Evolutionary conservation across 305 asterid genomes (phyloP), one percentile per base, ranked within the genome.

Genomic region (Solanum hybrid): DNA sequence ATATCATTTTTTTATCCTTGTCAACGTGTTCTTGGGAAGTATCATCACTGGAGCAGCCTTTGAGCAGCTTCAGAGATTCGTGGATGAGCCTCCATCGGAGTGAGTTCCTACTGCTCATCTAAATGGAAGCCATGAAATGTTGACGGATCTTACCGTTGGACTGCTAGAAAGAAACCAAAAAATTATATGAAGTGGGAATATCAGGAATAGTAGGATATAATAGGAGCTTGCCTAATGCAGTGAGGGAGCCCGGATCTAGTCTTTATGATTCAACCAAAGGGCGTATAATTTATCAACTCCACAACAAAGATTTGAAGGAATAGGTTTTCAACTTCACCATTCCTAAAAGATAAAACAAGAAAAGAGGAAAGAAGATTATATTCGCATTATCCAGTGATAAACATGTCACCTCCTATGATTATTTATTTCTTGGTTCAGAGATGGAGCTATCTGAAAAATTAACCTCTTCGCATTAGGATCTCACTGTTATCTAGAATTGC

Each of bases 11-110:
- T 96, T 97, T 89, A 5, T 96, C 87, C 96, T 97, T 51, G 97
- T 97, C 88, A 96, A 96, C 29, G 97, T 97, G 92, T 97, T 97
- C 95, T 91, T 97, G 31, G 99, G 98, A 90, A 97, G 99, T 91
- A 91, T 97, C 87, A 88, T 95, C 89, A 90, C 98, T 4, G 99
- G 99, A 88, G 98, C 99, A 89, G 99, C 99, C 71, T 96, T 96
- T 90, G 93, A 97, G 92, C 99, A 96, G 95, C 99, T 97, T 81
- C 89, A 96, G 29, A 92, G 72, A 87, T 97, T 96, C 82, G 93
- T 95, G 32, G 86, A 95, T 75, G 96, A 96, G 91, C 27, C 98
- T 92, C 97, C 99, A 84, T 87, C 99, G 56, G 97, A 95, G 99
- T 97, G 94, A 73, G 93, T 76, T 22, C 29, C 87, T 60, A 40